phyloP scores from a whole-genome alignment of 345 rosid species.

The Moricandia arvensis region DNA sequence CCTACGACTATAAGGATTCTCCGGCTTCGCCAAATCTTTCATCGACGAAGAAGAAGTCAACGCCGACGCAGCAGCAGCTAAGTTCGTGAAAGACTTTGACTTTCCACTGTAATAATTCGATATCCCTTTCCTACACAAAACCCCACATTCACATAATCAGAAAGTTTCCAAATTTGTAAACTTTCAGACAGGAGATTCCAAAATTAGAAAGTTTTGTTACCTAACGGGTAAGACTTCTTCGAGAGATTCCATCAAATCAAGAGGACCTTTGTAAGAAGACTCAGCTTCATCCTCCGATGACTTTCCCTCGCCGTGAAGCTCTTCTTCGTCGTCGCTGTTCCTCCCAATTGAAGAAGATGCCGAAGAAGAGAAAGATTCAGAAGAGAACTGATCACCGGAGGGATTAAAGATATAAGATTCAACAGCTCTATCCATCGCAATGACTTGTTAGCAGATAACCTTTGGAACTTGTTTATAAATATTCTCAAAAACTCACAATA shows the following conservation, averaged over 20 bases:
- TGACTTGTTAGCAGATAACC: conserved; percentile 22
- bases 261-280: conserved; percentile 53
- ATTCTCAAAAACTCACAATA: not conserved
- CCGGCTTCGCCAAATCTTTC: conserved; percentile 73
- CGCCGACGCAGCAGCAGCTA: conserved; percentile 53
- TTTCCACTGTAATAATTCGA: conserved; percentile 80
- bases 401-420: conserved; percentile 34
- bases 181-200: not conserved
- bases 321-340: conserved; percentile 50
- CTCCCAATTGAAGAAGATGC: conserved; percentile 63
- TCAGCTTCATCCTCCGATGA: conserved; percentile 54
- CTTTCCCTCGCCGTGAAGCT: conserved; percentile 35
- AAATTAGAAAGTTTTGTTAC: conserved; percentile 24
- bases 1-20: conserved; percentile 56
- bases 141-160: conserved; percentile 3
- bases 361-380: conserved; percentile 39
- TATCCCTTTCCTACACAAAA: conserved; percentile 66
- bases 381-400: conserved; percentile 25
- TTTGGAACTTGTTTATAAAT: not conserved
- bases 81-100: conserved; percentile 72
- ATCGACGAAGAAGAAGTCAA: conserved; percentile 45
- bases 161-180: conserved; percentile 11
- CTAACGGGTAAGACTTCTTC: conserved; percentile 67
- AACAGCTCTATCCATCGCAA: conserved; percentile 37
- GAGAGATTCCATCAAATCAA: conserved; percentile 57